Base-by-base conservation (phyloP, 768 basidiomycete genomes). In the Auricularia cornea region DNA sequence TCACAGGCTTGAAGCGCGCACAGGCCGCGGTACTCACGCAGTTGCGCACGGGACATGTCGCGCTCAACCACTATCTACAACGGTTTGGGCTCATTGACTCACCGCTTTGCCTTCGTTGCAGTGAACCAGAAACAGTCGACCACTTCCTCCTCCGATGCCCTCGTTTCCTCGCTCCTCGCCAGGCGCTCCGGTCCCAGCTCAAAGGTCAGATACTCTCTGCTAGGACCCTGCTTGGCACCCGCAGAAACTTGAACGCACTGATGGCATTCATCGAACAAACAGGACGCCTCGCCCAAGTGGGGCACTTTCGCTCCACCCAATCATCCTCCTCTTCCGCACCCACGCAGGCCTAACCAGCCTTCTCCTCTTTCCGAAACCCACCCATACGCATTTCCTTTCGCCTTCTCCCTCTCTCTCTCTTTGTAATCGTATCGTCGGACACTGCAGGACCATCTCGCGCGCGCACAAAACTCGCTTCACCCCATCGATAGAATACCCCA, bases 101-200 rank as follows among this genome's bases (percentile, higher is more conserved):
- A 1, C 63, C 59, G 10, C n/a, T 30, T 16, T 68, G 67, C 63
- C 6, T 31, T 3, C 3, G 20, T 26, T 68, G 67, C 59, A 18
- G 44, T 5, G 33, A 30, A 3, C 38, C 32, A 26, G 67, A 68
- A 32, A 64, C 66, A 12, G 63, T 64, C 11, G 60, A 40, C 18
- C 66, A 68, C 44, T 68, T 65, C 63, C 63, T 67, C 5, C 18
- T 61, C 3, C 26, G 28, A 29, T 67, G 66, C 61, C 40, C 16
- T n/a, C 41, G 51, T 52, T 52, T 52, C 51, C n/a, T 52, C 5
- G 51, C 51, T 28, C 51, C 10, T 8, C 16, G 51, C 20, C 10
- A 23, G 10, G 8, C 8, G 20, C 20, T 28, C n/a, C 51, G 51
- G 6, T 6, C 10, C 8, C 16, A 52, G n/a, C 26, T 52, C 20